Conservation (phyloP, 164 flowering plant genomes). For the Warburgia ugandensis region DNA sequence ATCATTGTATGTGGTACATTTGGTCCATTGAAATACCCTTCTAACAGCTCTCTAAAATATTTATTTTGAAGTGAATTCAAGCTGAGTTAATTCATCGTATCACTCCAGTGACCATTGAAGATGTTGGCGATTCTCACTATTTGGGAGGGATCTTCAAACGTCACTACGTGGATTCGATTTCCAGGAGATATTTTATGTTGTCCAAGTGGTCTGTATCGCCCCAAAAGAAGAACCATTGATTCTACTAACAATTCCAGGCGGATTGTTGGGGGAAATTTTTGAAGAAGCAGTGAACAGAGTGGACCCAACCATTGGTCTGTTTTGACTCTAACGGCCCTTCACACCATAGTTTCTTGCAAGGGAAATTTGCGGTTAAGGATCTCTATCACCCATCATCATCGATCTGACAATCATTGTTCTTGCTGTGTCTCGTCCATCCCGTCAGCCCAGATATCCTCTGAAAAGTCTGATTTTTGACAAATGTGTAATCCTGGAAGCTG, state of each 20-base stretch:
- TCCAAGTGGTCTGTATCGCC: constrained; percentile 99
- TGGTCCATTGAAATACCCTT: constrained; percentile 43
- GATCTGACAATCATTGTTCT: constrained; percentile 53
- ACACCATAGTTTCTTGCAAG: constrained; percentile 77
- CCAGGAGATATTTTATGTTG: constrained; percentile 73
- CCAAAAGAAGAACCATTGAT: constrained; percentile 96
- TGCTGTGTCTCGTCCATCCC: constrained; percentile 81
- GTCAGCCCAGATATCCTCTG: constrained; percentile 57
- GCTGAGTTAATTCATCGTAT: constrained; percentile 57
- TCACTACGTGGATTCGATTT: constrained; percentile 43
- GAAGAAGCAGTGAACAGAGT: constrained; percentile 82
- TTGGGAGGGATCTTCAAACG: constrained; percentile 64
- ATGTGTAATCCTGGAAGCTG: constrained; percentile 31
- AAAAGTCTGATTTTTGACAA: constrained; percentile 54
- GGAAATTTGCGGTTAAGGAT: constrained; percentile 40
- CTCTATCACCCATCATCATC: constrained; percentile 70
- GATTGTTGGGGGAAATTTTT: constrained; percentile 36
- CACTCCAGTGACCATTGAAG: constrained; percentile 86
- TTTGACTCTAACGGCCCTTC: constrained; percentile 54
- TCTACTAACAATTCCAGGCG: constrained; percentile 81
- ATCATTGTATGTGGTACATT: constrained; percentile 72
- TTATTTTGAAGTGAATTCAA: constrained; percentile 57
- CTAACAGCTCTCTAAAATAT: constrained; percentile 44
- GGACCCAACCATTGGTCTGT: constrained; percentile 99
- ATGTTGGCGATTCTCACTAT: constrained; percentile 73